These are phyloP conservation scores for Irpex sp. DNA, from an alignment of 1,284 basidiomycete genomes.

Conservation along the genomic window DNA sequence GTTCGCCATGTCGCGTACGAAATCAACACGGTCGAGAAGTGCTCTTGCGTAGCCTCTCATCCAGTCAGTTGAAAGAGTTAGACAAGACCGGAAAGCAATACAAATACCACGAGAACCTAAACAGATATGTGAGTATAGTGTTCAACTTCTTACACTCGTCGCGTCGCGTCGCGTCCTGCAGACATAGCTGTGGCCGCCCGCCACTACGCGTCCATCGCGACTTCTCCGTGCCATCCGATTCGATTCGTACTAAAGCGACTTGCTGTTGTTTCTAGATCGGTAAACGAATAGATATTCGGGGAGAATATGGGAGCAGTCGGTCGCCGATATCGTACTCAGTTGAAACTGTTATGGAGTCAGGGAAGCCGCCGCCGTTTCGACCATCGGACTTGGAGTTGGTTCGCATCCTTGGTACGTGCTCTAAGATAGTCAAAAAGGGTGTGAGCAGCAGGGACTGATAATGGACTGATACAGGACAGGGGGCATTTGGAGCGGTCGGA, in stretches of 20 bases:
- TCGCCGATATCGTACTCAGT: not conserved
- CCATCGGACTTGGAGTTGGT: constrained; percentile 7
- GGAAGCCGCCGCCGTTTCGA: not conserved
- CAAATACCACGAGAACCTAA: not conserved
- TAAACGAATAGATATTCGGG: not conserved
- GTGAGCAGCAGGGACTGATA: not conserved
- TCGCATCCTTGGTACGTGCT: constrained; percentile 5
- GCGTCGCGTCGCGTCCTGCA: not conserved
- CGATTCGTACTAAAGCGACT: not conserved
- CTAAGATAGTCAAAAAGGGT: not conserved
- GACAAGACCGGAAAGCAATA: not conserved
- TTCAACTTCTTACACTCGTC: not conserved
- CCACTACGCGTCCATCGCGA: not conserved
- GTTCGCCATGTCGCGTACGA: not conserved
- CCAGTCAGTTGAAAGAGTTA: not conserved
- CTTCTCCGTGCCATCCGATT: too few species aligned
- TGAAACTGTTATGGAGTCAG: not conserved
- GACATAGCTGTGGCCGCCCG: not conserved
- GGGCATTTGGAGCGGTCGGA: constrained; percentile 3
- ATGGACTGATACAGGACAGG: not conserved
- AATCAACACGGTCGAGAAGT: not conserved
- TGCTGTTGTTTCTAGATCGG: not conserved
- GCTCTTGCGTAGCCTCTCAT: not conserved
- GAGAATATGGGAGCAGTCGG: not conserved
- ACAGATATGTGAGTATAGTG: not conserved